Base-by-base conservation (phyloP, 129 eudicot genomes). In the Flaveria robusta region DNA sequence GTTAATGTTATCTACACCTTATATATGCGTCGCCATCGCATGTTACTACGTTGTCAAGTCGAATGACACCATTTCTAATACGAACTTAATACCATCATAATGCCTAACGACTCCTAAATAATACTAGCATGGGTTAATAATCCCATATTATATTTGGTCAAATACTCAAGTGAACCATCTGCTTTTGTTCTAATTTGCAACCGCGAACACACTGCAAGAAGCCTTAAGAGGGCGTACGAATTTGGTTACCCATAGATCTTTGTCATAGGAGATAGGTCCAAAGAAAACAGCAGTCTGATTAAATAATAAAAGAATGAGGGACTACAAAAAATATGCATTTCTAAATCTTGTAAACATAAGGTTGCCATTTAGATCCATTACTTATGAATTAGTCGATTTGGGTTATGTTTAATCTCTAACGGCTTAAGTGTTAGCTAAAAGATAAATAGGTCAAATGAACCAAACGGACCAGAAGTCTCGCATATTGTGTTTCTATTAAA, bases 201-300 rank as follows among this genome's bases (percentile, higher is more conserved):
- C 39, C 72, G 16, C 26, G 11, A 43, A 31, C 41, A 20, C 6
- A 68, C 82, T 18, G 46, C 26, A 29, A 18, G 27, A 66, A 65
- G 67, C 60, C 37, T 52, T 74, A 23, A 31, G 29, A 72, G 37
- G 51, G 62, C 54, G 41, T 29, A 72, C 63, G 29, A 74, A 62
- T 47, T 69, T 71, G 56, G 72, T 63, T 9, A 37, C 72, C 73
- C 64, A 51, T 73, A n/a, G 19, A 41, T 66, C 41, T 54, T 79
- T 56, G 59, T 64, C 34, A 54, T 52, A 27, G 19, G 73, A 63
- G 68, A 64, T 34, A 18, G 24, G 79, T 67, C 68, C 58, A 79
- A 79, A 79, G 50, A 63, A 79, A 3, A 60, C 41, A 65, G 83
- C 83, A 65, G 74, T 74, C 83, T 79, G 79, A 24, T 18, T 20